Percentiles rank a stretch among this genome's conserved stretches.
Evolutionary conservation across 805 yeast species (phyloP).

Genomic region (Yarrowia divulgata): DNA sequence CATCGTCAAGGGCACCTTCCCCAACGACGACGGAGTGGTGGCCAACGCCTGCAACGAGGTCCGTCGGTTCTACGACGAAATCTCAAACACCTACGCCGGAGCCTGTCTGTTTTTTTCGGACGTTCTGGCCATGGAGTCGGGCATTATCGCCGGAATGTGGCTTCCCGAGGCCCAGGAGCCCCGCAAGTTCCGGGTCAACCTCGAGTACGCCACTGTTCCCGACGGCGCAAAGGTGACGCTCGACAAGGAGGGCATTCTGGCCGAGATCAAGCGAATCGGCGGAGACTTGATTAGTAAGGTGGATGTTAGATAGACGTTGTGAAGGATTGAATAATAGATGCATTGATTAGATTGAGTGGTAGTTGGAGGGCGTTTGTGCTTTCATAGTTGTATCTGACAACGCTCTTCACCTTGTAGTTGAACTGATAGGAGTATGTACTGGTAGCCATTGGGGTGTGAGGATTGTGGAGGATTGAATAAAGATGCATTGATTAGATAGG

Average conservation of each 20-base stretch:
- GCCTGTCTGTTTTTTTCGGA: slow-evolving; percentile 71
- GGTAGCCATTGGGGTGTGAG: no score
- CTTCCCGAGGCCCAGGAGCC: slow-evolving; percentile 67
- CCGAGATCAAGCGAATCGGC: slow-evolving; percentile 63
- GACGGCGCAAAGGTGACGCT: slow-evolving; percentile 44
- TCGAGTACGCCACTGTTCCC: slow-evolving; percentile 78
- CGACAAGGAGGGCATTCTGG: slow-evolving; percentile 59
- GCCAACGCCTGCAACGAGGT: slow-evolving; percentile 66
- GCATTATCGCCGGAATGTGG: slow-evolving; percentile 81
- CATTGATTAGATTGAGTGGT: neutral
- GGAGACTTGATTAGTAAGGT: slow-evolving; percentile 50
- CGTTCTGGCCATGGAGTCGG: slow-evolving; percentile 53
- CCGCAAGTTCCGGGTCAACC: slow-evolving; percentile 77
- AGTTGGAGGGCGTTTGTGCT: no score
- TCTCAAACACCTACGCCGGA: slow-evolving; percentile 69
- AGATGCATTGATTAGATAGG: no score
- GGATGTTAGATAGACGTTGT: slow-evolving; percentile 33
- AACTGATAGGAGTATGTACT: no score
- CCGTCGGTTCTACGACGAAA: slow-evolving; percentile 64
- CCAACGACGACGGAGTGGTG: slow-evolving; percentile 50
- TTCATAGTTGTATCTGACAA: no score
- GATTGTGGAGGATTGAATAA: no score
- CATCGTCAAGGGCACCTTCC: slow-evolving; percentile 53
- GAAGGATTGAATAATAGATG: neutral
- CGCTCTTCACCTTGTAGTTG: no score